phyloP scores from a whole-genome alignment of 139 green algal species.

The Yamagishiella unicocca region DNA sequence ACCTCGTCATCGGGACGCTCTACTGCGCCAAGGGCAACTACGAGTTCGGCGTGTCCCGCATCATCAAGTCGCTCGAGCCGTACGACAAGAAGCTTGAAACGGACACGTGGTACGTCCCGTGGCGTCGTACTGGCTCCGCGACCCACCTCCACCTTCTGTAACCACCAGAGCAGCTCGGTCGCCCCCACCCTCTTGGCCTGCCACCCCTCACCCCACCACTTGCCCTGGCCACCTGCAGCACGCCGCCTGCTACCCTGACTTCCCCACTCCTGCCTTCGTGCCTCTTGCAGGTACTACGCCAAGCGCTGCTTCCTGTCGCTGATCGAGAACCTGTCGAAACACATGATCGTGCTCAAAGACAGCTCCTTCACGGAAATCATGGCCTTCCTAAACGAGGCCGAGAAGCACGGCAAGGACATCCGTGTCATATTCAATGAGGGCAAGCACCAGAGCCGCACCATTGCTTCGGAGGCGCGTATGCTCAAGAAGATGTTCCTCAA shows the following conservation, averaged over 20 bases:
- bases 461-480: constrained; percentile 64
- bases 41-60: constrained; percentile 90
- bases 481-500: constrained; percentile 69
- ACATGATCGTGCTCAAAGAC: constrained; percentile 88
- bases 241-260: not conserved
- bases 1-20: constrained; percentile 94
- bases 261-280: not conserved
- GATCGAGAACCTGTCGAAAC: constrained; percentile 89
- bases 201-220: not conserved
- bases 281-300: constrained; percentile 66
- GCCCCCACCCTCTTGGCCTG: not conserved
- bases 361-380: constrained; percentile 77
- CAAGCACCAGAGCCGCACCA: constrained; percentile 53
- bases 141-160: not conserved
- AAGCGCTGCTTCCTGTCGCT: constrained; percentile 88
- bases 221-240: not conserved
- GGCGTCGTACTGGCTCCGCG: not conserved
- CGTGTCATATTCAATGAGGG: constrained; percentile 49
- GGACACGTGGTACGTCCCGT: constrained; percentile 72
- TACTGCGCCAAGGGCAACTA: constrained; percentile 93
- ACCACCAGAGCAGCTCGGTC: not conserved
- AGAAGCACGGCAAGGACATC: constrained; percentile 67
- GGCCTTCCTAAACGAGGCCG: constrained; percentile 73
- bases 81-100: constrained; percentile 87
- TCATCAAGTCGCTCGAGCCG: constrained; percentile 91